Base-by-base conservation (phyloP, 805 yeast species). In the Candida tallmaniae region DNA sequence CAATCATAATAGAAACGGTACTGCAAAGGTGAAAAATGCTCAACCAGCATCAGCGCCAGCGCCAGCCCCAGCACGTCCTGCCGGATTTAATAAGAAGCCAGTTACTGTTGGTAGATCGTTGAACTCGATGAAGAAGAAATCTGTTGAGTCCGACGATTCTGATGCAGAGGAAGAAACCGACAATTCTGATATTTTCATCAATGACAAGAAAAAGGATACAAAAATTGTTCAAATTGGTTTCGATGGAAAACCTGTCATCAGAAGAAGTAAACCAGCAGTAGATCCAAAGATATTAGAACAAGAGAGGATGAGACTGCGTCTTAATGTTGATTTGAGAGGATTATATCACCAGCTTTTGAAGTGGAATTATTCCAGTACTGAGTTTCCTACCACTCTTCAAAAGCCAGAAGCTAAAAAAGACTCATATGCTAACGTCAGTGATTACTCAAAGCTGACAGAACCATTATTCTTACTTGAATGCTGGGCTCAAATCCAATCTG, bases 381-480 rank as follows among this genome's bases (percentile, higher is more conserved):
- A 95, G 0, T 69, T 73, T n/a, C 74, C 68, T 18, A 73, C 65
- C 4, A 48, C 51, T 2, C 49, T 57, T 1, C 75, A 73, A 47
- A 33, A 35, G 6, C 28, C 24, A 4, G 38, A 27, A 9, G 13
- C 16, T 5, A 31, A 32, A n/a, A 72, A 74, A 19, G 78, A 78
- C 44, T 48, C 58, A 2, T 93, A 85, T 50, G 38, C 48, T 0
- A 62, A 73, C 32, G 77, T 78, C 4, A 64, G 61, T n/a, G 87
- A 83, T 3, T 93, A 94, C 50, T 74, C 73, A 31, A 63, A 66
- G 23, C 68, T 74, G 1, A 82, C 86, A 56, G 84, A 80, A 45
- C 98, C 98, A 0, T 65, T 93, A 27, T 62, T 93, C 28, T 60
- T 89, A 52, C 60, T 90, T 26, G 99, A 93, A 60, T 84, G 95